phyloP scores from a whole-genome alignment of 2,329 filamentous ascomycete genomes.

The Diaporthe citriasiana region DNA sequence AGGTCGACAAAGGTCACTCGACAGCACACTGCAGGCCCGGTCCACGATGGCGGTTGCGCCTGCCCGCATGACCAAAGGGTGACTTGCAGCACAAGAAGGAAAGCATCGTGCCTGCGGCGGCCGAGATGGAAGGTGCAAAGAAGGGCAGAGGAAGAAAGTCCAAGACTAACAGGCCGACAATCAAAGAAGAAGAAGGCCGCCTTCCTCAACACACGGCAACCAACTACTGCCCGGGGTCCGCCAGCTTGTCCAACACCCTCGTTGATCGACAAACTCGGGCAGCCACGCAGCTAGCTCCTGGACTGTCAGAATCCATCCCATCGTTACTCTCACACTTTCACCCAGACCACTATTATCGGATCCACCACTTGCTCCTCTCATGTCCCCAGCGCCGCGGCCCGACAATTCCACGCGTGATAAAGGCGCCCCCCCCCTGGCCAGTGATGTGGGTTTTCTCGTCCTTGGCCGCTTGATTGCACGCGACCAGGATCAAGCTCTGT shows the following conservation, averaged over 20 bases:
- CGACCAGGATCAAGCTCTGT: conserved; percentile 34
- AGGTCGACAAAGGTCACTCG: conserved; percentile 27
- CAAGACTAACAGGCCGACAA: neutral
- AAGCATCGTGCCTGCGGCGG: conserved; percentile 2
- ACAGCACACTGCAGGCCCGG: conserved; percentile 1
- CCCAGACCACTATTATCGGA: neutral
- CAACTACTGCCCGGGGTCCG: neutral
- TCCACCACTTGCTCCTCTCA: conserved; percentile 29
- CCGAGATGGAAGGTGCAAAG: conserved; percentile 4
- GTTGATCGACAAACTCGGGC: conserved; percentile 18
- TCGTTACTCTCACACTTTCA: neutral
- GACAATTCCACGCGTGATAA: conserved; percentile 14
- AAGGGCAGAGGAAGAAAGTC: neutral
- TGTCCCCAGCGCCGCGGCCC: conserved; percentile 21
- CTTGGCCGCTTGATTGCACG: conserved; percentile 26
- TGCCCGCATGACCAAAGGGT: neutral
- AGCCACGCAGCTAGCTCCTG: conserved; percentile 22
- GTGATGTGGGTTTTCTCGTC: conserved; percentile 28
- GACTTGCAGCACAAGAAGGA: conserved; percentile 1
- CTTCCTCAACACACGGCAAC: neutral
- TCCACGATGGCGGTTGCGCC: conserved; percentile 12
- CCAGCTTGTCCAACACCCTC: neutral
- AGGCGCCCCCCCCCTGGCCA: conserved; percentile 12
- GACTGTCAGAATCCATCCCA: conserved; percentile 12
- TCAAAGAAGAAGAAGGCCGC: too few species aligned